Evolutionary conservation across 345 rosid species (phyloP), one percentile per base, ranked within the genome.

Genomic region (Raphanus raphanistrum): DNA sequence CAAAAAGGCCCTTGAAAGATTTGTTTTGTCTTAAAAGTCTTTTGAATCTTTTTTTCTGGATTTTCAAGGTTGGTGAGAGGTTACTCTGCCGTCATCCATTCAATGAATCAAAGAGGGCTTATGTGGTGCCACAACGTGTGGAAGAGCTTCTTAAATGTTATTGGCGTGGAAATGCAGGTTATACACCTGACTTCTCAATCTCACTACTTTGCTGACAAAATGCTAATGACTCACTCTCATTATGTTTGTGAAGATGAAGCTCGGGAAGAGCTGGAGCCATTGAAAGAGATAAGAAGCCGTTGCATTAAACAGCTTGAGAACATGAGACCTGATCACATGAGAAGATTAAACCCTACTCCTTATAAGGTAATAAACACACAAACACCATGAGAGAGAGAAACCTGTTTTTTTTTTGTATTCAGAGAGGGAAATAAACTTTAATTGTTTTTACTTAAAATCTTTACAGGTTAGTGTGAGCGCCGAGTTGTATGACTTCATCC

Each of bases 21-120:
- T n/a, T 0, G 0, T 3, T 48, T 28, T 3, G 1, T 13, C 1
- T 65, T 13, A 21, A 21, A 21, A 21, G 21, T 27, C 32, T 73
- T 8, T 8, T 25, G 8, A 5, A 41, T 45, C 9, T 21, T 35
- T 35, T 21, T 35, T 31, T 32, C 7, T 1, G 67, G 66, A 76
- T 70, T 36, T 6, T 84, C 45, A 88, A 79, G 99, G 93, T 89
- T 41, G 98, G 97, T 66, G 92, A 92, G 72, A 84, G 97, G 65
- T 71, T 95, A 67, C 85, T 95, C 13, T 92, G 99, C n/a, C 97
- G 97, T 31, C 99, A 95, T 83, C 99, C 99, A 8, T 95, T 95
- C 70, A 90, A 73, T 68, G 99, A 95, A 84, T 95, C 99, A 12
- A 95, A 92, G 82, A 88, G 99, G 81, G 99, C 98, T 6, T 88